Conservation (phyloP, 2,329 filamentous ascomycete genomes). For the Penicillium sp. region DNA sequence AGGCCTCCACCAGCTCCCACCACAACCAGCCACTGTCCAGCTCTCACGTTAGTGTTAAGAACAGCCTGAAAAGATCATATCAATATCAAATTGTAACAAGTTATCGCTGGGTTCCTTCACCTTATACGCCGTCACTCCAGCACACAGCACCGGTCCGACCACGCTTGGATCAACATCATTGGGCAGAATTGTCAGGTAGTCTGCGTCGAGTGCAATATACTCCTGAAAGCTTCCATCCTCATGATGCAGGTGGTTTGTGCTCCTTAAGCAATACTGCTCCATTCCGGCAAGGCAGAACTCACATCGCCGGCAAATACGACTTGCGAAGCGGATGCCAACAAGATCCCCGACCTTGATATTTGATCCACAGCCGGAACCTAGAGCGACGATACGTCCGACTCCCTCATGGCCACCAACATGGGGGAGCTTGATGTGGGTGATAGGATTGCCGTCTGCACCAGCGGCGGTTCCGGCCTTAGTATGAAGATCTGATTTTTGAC, state of each 20-base stretch:
- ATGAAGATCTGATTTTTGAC: slow-evolving; percentile 36
- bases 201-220: slow-evolving; percentile 49
- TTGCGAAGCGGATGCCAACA: slow-evolving; percentile 49
- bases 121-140: slow-evolving; percentile 50
- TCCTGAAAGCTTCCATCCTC: slow-evolving; percentile 51
- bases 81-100: not conserved
- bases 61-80: slow-evolving; percentile 37
- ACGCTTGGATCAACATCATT: slow-evolving; percentile 46
- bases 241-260: slow-evolving; percentile 50
- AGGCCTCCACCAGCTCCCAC: slow-evolving; percentile 51
- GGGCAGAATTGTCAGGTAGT: slow-evolving; percentile 47
- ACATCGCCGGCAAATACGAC: slow-evolving; percentile 47
- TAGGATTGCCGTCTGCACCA: slow-evolving; percentile 43
- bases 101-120: slow-evolving; percentile 22
- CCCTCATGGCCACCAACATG: slow-evolving; percentile 53
- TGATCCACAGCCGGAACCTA: slow-evolving; percentile 40
- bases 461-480: slow-evolving; percentile 45
- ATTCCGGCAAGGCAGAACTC: slow-evolving; percentile 46
- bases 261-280: slow-evolving; percentile 46
- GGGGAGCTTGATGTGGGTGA: slow-evolving; percentile 49
- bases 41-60: slow-evolving; percentile 43
- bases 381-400: slow-evolving; percentile 44
- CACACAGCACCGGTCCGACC: slow-evolving; percentile 49
- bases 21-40: slow-evolving; percentile 47
- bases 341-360: slow-evolving; percentile 42